These are phyloP conservation scores for Gossypium turneri DNA, from an alignment of 345 rosid genomes.

Conservation along the genomic window DNA sequence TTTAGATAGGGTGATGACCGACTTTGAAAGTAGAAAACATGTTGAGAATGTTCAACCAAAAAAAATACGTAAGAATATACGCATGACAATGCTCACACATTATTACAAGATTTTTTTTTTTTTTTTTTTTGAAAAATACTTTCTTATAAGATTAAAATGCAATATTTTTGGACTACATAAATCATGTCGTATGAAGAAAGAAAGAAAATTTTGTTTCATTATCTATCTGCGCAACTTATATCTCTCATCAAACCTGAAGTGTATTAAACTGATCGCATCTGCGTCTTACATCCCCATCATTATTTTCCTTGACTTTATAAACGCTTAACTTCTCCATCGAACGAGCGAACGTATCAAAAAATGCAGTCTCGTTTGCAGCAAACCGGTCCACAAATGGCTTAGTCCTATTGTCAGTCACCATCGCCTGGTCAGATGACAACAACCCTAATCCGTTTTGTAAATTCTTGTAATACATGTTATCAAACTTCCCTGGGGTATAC, in stretches of 20 bases:
- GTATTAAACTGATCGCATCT: constrained; percentile 31
- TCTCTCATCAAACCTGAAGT: constrained; percentile 7
- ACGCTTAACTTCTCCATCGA: background rate
- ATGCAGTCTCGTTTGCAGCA: constrained; percentile 34
- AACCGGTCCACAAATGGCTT: constrained; percentile 44
- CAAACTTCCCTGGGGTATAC: constrained; percentile 66
- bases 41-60: too few species aligned
- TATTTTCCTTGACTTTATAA: background rate
- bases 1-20: background rate
- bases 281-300: constrained; percentile 1
- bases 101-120: too few species aligned
- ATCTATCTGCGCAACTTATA: too few species aligned
- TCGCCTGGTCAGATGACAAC: constrained; percentile 40
- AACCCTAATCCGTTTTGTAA: constrained; percentile 52
- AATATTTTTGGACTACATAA: too few species aligned
- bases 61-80: too few species aligned
- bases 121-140: too few species aligned
- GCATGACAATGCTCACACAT: too few species aligned
- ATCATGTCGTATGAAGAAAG: too few species aligned
- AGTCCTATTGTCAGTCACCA: constrained; percentile 44
- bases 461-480: constrained; percentile 70
- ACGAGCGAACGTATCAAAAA: background rate
- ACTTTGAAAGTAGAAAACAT: background rate
- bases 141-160: too few species aligned
- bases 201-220: too few species aligned